Evolutionary conservation across 768 basidiomycete species (phyloP).

Genomic region (Mrakia hoshinonis): DNA sequence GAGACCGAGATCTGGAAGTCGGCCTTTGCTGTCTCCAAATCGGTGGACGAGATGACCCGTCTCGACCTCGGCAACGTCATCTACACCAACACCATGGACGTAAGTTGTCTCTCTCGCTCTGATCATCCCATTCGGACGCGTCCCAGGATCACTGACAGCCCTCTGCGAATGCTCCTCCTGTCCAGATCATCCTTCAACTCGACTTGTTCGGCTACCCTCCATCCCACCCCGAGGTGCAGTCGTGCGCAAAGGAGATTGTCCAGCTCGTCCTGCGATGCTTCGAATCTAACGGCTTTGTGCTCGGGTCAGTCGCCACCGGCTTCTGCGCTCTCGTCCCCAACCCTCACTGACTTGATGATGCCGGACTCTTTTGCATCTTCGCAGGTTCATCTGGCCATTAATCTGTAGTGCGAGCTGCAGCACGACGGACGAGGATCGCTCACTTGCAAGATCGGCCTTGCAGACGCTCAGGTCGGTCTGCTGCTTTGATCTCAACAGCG

Average conservation of each 20-base stretch:
- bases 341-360: background rate
- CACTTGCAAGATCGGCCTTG: background rate
- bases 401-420: background rate
- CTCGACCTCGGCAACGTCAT: constrained; percentile 7
- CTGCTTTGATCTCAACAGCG: constrained; percentile 17
- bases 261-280: constrained; percentile 6
- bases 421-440: background rate
- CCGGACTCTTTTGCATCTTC: background rate
- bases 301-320: background rate
- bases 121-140: background rate
- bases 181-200: constrained; percentile 9
- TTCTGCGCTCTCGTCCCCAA: background rate
- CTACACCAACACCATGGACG: background rate
- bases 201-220: background rate
- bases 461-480: constrained; percentile 10
- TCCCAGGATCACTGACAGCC: background rate
- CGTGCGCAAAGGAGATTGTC: constrained; percentile 6
- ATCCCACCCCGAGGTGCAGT: background rate
- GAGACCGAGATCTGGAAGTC: constrained; percentile 3
- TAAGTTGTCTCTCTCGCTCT: background rate
- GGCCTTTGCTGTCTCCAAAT: background rate
- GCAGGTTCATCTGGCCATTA: constrained; percentile 7
- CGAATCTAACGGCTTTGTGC: background rate
- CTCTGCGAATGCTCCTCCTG: background rate
- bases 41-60: background rate